phyloP scores from a whole-genome alignment of 2,329 filamentous ascomycete species.

The Pseudogymnoascus sp. region DNA sequence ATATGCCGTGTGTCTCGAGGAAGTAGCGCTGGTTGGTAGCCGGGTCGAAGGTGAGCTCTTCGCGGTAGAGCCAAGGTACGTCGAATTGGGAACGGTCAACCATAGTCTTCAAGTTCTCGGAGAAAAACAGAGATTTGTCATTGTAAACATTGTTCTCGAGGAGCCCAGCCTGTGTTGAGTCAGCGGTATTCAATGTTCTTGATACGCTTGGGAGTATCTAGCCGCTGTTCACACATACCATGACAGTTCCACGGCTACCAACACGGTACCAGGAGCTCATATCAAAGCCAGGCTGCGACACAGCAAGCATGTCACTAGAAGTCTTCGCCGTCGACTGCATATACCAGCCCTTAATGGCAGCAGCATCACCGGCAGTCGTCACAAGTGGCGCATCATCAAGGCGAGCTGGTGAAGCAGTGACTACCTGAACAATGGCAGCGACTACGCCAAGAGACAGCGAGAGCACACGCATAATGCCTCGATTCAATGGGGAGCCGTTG shows the following conservation, averaged over 20 bases:
- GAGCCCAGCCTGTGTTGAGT: slow-evolving; percentile 25
- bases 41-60: slow-evolving; percentile 41
- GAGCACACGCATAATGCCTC: background rate
- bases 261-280: slow-evolving; percentile 30
- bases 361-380: background rate
- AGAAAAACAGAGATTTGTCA: slow-evolving; percentile 50
- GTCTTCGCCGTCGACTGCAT: slow-evolving; percentile 39
- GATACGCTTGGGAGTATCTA: background rate
- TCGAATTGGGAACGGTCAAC: slow-evolving; percentile 43
- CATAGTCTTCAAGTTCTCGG: slow-evolving; percentile 37
- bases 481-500: background rate
- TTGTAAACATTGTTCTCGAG: slow-evolving; percentile 46
- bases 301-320: slow-evolving; percentile 29
- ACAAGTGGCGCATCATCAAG: background rate
- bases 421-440: background rate
- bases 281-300: slow-evolving; percentile 40
- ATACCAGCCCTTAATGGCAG: slow-evolving; percentile 34
- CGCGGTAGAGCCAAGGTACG: slow-evolving; percentile 53
- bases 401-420: background rate
- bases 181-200: background rate
- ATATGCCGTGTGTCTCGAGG: slow-evolving; percentile 53
- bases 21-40: slow-evolving; percentile 39
- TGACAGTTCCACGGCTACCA: slow-evolving; percentile 11
- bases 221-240: background rate
- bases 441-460: background rate